These are phyloP conservation scores for Blastocystis sp. DNA, from an alignment of 352 stramenopile species.

Conservation along the genomic window DNA sequence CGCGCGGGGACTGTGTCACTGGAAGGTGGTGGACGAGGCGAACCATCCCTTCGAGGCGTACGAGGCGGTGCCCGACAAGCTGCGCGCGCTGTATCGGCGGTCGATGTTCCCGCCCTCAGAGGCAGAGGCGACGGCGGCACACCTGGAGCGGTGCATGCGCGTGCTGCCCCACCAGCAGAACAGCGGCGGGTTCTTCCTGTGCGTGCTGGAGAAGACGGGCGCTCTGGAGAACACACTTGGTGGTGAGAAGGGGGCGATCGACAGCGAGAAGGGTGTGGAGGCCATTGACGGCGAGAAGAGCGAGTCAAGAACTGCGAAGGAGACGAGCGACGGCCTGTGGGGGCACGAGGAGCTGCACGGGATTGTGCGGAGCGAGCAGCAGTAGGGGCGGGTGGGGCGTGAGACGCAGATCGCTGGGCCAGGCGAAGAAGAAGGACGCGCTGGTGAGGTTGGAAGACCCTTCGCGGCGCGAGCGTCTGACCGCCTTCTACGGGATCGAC, in stretches of 20 bases:
- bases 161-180: slow-evolving; percentile 95
- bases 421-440: no score
- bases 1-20: slow-evolving; percentile 82
- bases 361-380: slow-evolving; percentile 20
- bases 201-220: slow-evolving; percentile 87
- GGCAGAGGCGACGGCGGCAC: slow-evolving; percentile 78
- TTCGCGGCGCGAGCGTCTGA: not conserved
- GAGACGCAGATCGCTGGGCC: not conserved
- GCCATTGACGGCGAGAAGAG: slow-evolving; percentile 53
- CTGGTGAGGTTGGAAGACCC: not conserved
- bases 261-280: not conserved
- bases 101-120: slow-evolving; percentile 85
- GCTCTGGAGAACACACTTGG: not conserved
- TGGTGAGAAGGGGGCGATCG: slow-evolving; percentile 1
- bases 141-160: slow-evolving; percentile 89
- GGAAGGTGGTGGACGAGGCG: slow-evolving; percentile 87
- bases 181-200: slow-evolving; percentile 98
- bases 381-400: not conserved
- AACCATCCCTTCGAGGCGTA: slow-evolving; percentile 73
- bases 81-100: slow-evolving; percentile 77
- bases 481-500: slow-evolving; percentile 25
- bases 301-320: slow-evolving; percentile 67
- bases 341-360: slow-evolving; percentile 71
- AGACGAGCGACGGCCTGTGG: slow-evolving; percentile 69
- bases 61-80: slow-evolving; percentile 46